Conservation (phyloP, 225 moss, liverwort and hornwort genomes). For the Polytrichum formosum region DNA sequence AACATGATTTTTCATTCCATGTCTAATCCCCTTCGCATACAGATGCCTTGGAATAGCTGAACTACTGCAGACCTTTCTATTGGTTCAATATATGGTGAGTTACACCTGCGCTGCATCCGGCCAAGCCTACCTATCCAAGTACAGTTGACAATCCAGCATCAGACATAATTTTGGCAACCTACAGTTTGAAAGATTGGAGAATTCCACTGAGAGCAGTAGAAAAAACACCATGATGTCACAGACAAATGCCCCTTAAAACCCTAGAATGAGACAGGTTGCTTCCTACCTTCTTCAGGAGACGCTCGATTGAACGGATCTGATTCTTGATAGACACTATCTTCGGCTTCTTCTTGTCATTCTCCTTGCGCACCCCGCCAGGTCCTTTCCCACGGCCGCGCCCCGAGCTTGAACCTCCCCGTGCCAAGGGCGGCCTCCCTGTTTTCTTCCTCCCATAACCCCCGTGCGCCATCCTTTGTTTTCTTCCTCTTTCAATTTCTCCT, state of each 20-base stretch:
- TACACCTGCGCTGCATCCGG: no score
- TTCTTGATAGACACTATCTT: conserved; percentile 96
- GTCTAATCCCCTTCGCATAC: no score
- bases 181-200: no score
- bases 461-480: conserved; percentile 62
- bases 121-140: no score
- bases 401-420: conserved; percentile 52
- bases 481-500: neutral
- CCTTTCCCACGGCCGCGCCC: conserved; percentile 55
- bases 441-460: conserved; percentile 83
- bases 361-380: conserved; percentile 59
- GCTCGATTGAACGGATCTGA: conserved; percentile 96
- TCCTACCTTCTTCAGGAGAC: conserved; percentile 79
- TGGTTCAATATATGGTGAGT: no score
- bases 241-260: no score
- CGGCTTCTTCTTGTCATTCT: conserved; percentile 69
- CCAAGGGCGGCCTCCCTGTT: conserved; percentile 56
- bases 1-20: no score
- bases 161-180: no score
- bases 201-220: neutral
- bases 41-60: no score
- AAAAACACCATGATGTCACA: conserved; percentile 1
- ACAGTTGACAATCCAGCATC: no score
- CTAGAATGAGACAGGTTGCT: neutral
- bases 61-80: no score